phyloP scores from a whole-genome alignment of 805 yeast species.

The Yueomyces sp. region DNA sequence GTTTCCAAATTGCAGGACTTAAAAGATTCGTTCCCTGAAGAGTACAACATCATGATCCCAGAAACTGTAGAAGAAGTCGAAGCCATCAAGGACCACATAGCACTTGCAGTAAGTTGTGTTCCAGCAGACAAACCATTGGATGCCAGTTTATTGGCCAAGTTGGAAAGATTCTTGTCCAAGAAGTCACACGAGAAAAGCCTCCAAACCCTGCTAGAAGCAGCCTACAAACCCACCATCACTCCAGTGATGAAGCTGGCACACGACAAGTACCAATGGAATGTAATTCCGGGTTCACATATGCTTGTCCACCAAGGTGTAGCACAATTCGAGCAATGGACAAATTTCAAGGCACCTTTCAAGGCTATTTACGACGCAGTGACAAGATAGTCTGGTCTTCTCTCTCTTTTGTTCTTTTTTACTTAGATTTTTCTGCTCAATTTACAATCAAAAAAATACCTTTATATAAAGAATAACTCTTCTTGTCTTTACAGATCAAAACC shows the following conservation, averaged over 20 bases:
- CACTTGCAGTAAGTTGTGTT: constrained; percentile 62
- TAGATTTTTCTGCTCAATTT: too few species aligned
- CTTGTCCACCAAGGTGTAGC: constrained; percentile 84
- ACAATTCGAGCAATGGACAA: constrained; percentile 73
- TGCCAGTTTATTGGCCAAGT: constrained; percentile 29
- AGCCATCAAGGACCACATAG: constrained; percentile 29
- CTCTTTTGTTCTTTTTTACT: too few species aligned
- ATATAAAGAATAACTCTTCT: too few species aligned
- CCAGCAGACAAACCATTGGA: constrained; percentile 74
- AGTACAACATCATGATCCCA: constrained; percentile 45
- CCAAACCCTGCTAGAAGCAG: constrained; percentile 73
- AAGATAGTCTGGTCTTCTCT: not conserved
- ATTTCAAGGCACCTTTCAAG: constrained; percentile 47
- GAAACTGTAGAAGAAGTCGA: constrained; percentile 35
- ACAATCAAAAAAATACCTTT: too few species aligned
- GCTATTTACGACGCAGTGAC: constrained; percentile 50
- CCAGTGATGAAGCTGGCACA: constrained; percentile 73
- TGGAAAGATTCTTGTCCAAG: constrained; percentile 35
- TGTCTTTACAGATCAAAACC: too few species aligned
- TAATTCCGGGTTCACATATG: constrained; percentile 86
- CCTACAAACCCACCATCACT: constrained; percentile 81
- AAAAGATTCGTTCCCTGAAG: constrained; percentile 43
- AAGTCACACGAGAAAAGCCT: constrained; percentile 28
- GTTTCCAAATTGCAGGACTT: constrained; percentile 47
- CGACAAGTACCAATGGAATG: constrained; percentile 54